A percentile compares a stretch with the other conserved stretches of the same genome.
These are phyloP conservation scores for Pythium plurisporium DNA, from an alignment of 352 stramenopile species.

Conservation along the genomic window DNA sequence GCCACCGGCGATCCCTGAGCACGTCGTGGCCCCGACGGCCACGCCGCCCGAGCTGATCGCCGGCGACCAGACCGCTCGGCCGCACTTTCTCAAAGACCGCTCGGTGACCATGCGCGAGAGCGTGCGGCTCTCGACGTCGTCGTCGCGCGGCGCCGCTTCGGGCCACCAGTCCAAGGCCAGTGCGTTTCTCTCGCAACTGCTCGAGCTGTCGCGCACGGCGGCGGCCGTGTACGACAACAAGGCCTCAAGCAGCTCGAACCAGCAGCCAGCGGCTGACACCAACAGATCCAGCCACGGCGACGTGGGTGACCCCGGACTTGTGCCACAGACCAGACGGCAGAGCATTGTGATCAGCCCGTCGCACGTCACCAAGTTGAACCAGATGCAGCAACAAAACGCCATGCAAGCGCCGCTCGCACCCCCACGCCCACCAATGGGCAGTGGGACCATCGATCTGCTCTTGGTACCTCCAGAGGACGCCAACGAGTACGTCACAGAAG, in stretches of 20 bases:
- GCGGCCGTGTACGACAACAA: background rate
- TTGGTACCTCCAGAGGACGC: constrained; percentile 9
- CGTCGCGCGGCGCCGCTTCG: background rate
- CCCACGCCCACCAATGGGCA: no score
- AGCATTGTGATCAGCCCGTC: background rate
- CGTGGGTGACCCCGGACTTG: background rate
- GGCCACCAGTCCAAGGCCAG: constrained; percentile 46
- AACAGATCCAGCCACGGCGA: background rate
- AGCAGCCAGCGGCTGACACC: background rate
- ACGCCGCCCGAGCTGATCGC: constrained; percentile 11
- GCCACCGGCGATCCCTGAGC: background rate
- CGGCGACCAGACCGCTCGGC: constrained; percentile 35
- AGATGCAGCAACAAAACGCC: background rate
- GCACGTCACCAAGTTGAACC: background rate
- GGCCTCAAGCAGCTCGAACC: background rate
- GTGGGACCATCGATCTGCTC: no score
- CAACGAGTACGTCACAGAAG: constrained; percentile 17
- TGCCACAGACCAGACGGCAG: background rate
- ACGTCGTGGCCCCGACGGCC: background rate
- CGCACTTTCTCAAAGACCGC: constrained; percentile 49
- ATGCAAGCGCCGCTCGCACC: background rate
- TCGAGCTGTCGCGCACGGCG: constrained; percentile 19
- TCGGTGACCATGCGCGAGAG: constrained; percentile 40
- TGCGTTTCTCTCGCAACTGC: constrained; percentile 45
- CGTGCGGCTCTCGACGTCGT: constrained; percentile 12